These are phyloP conservation scores for Claviceps arundinis DNA, from an alignment of 2,329 filamentous ascomycete genomes.

Conservation along the genomic window DNA sequence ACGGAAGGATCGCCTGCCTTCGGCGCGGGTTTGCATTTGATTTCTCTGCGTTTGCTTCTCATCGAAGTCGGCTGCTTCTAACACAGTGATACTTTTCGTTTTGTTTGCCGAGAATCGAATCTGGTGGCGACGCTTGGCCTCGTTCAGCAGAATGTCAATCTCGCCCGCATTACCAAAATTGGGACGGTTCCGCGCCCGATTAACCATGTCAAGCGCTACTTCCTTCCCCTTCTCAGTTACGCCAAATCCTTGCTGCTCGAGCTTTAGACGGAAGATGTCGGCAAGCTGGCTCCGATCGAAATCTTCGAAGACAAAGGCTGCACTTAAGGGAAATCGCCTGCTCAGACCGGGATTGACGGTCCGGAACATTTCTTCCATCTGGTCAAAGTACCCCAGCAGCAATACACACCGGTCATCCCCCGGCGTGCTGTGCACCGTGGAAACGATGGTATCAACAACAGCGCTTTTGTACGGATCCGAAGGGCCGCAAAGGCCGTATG, in stretches of 20 bases:
- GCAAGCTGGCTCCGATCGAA: constrained; percentile 45
- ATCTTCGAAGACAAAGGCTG: constrained; percentile 56
- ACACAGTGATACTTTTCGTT: constrained; percentile 39
- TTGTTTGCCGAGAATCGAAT: constrained; percentile 11
- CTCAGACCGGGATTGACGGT: constrained; percentile 58
- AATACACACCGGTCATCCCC: constrained; percentile 63
- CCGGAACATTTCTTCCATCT: constrained; percentile 62
- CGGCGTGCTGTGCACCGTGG: constrained; percentile 55
- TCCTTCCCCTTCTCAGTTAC: constrained; percentile 37
- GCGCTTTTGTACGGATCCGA: constrained; percentile 41
- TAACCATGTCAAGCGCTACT: constrained; percentile 46
- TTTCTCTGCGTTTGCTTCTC: too few species aligned
- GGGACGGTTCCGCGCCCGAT: constrained; percentile 45
- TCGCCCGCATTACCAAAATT: constrained; percentile 68
- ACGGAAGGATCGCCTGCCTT: too few species aligned
- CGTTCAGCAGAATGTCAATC: constrained; percentile 51
- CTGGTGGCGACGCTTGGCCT: constrained; percentile 34
- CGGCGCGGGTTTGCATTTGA: too few species aligned
- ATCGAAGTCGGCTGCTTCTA: constrained; percentile 64
- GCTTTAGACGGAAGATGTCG: constrained; percentile 48
- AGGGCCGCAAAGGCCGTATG: constrained; percentile 49
- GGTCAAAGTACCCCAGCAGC: constrained; percentile 54
- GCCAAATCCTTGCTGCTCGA: constrained; percentile 40
- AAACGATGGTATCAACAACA: constrained; percentile 62
- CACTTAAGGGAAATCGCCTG: constrained; percentile 49